phyloP scores from a whole-genome alignment of 805 yeast species.

The Lipomyces yamadae region DNA sequence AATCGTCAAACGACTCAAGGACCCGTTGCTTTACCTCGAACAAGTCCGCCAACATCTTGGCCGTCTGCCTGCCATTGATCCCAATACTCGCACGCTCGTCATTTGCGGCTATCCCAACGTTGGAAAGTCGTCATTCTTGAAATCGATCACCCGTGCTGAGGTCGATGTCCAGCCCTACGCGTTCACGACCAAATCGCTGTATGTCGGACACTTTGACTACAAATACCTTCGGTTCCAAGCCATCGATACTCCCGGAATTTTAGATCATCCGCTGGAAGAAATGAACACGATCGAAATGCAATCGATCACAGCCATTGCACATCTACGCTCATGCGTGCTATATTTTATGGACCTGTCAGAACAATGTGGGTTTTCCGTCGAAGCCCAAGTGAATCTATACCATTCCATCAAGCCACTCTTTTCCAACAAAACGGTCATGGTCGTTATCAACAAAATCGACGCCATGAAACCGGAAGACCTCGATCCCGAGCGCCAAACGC shows the following conservation, averaged over 20 bases:
- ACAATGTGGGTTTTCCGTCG: constrained; percentile 98
- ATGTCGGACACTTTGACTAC: constrained; percentile 98
- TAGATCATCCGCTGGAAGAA: constrained; percentile 98
- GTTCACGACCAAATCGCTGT: constrained; percentile 95
- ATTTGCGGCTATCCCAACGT: constrained; percentile 99
- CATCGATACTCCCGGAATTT: constrained; percentile 97
- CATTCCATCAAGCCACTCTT: constrained; percentile 96
- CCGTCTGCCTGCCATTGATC: constrained; percentile 96
- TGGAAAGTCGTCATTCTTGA: constrained; percentile 94
- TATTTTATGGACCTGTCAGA: constrained; percentile 98
- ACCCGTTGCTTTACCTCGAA: constrained; percentile 89
- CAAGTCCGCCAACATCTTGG: constrained; percentile 99
- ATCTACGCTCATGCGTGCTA: constrained; percentile 91
- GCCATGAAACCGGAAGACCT: constrained; percentile 85
- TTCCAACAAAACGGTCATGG: constrained; percentile 94
- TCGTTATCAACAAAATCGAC: constrained; percentile 94
- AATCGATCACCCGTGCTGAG: constrained; percentile 94
- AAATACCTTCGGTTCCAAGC: constrained; percentile 98
- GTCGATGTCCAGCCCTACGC: constrained; percentile 99
- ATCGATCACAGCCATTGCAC: constrained; percentile 97
- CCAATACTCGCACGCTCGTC: constrained; percentile 94
- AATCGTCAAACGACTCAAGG: constrained; percentile 91
- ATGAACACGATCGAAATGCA: constrained; percentile 99
- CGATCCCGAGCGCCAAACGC: constrained; percentile 70
- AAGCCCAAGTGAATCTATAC: constrained; percentile 95